Evolutionary conservation across 768 basidiomycete genomes (phyloP), one percentile per base, ranked within the genome.

Genomic region (Trametes gibbosa): DNA sequence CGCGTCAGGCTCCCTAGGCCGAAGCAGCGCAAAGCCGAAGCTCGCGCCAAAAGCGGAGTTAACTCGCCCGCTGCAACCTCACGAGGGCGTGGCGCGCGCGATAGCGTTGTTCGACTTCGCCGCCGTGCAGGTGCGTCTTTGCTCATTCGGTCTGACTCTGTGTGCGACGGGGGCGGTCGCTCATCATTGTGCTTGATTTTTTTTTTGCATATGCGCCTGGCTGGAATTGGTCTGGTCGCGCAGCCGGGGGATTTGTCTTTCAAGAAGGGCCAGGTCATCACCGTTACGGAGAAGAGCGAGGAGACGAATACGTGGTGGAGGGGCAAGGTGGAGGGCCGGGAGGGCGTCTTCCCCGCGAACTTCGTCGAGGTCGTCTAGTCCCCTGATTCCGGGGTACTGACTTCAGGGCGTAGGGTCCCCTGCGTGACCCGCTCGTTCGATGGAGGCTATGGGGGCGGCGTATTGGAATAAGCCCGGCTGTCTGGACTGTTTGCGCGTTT

Each of bases 241-340:
- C 63, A 91, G 88, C 69, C 75, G 10, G 90, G 89, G 1, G 90
- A 93, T 69, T 66, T 93, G 46, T 86, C 87, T 0, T 90, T 93
- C 66, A 76, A 74, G 14, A 91, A 85, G 68, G 90, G 90, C 0
- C 86, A 91, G 62, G 79, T 92, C 14, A 87, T 93, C 48, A 77
- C 73, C 16, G 75, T 93, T 21, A 84, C 81, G 12, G 75, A 86
- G 70, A 90, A 82, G 75, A 91, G 84, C 61, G 78, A 84, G 35
- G 89, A 82, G 43, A 83, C 75, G 10, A 83, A 93, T 67, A 88
- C 91, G 63, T 93, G 90, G 90, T 92, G 90, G 90, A 86, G 78
- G 14, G 90, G 90, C n/a, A 86, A 82, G 67, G 60, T 85, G 1
- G 72, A 81, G 21, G 80, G 79, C 16, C 70, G 77, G 39, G 75